Percentiles rank a stretch among this genome's conserved stretches.
These are phyloP conservation scores for Aspergillus diversus DNA, from an alignment of 495 filamentous ascomycete genomes.

Conservation along the genomic window DNA sequence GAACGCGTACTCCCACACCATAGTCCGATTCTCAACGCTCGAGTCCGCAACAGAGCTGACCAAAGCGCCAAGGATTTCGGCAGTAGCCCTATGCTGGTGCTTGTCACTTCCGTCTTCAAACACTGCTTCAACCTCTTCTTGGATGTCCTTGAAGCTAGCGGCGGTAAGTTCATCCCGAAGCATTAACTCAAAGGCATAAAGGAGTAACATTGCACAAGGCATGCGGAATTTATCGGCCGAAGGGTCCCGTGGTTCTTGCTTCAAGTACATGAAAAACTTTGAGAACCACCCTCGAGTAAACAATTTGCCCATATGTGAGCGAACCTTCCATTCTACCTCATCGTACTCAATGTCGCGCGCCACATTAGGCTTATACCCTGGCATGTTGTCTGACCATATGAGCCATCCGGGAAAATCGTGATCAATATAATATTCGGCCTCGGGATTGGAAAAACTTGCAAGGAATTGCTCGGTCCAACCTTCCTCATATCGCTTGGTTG, in stretches of 20 bases:
- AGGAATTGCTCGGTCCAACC: slow-evolving; percentile 79
- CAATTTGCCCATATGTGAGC: slow-evolving; percentile 78
- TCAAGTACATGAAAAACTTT: slow-evolving; percentile 87
- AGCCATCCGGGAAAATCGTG: slow-evolving; percentile 94
- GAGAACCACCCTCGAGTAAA: slow-evolving; percentile 85
- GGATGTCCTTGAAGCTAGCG: slow-evolving; percentile 85
- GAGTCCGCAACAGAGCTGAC: slow-evolving; percentile 75
- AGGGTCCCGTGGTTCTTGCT: slow-evolving; percentile 92
- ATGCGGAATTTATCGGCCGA: slow-evolving; percentile 85
- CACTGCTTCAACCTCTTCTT: slow-evolving; percentile 71
- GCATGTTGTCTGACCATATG: slow-evolving; percentile 88
- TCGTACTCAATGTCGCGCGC: slow-evolving; percentile 78
- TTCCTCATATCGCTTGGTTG: slow-evolving; percentile 71
- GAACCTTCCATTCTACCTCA: slow-evolving; percentile 72
- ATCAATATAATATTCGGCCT: slow-evolving; percentile 88
- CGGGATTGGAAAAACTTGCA: slow-evolving; percentile 73
- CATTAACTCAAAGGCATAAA: slow-evolving; percentile 87
- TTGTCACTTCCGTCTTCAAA: slow-evolving; percentile 95
- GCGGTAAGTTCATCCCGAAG: slow-evolving; percentile 67
- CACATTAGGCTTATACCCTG: slow-evolving; percentile 71
- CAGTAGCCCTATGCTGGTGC: slow-evolving; percentile 94
- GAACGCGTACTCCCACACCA: slow-evolving; percentile 87
- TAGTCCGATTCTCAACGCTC: slow-evolving; percentile 65
- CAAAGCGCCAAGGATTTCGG: slow-evolving; percentile 89
- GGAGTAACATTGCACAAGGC: slow-evolving; percentile 79